phyloP scores from a whole-genome alignment of 169 alveolate species.

The Cryptosporidium andersoni region DNA sequence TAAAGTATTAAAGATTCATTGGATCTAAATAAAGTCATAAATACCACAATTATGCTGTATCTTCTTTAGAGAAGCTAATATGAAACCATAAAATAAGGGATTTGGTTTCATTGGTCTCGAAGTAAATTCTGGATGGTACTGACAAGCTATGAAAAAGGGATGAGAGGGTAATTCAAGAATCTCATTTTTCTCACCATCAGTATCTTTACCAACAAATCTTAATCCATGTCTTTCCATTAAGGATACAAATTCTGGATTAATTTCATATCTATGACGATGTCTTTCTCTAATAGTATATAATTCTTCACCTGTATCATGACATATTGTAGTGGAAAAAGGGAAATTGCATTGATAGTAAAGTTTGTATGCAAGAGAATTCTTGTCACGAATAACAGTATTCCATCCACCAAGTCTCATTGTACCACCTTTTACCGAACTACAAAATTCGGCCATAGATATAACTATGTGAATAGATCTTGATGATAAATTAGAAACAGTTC shows the following conservation, averaged over 20 bases:
- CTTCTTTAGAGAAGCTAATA: constrained; percentile 83
- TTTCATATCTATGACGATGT: constrained; percentile 94
- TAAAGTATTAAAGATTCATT: too few species aligned
- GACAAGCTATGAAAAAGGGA: constrained; percentile 92
- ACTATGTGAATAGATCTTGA: constrained; percentile 65
- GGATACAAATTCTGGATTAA: constrained; percentile 86
- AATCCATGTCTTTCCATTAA: constrained; percentile 87
- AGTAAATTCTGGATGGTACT: constrained; percentile 95
- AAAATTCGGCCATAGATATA: constrained; percentile 76
- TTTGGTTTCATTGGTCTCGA: constrained; percentile 88
- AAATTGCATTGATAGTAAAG: constrained; percentile 76
- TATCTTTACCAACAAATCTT: constrained; percentile 90
- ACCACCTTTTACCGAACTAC: constrained; percentile 83
- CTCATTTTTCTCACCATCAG: constrained; percentile 88
- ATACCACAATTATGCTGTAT: constrained; percentile 28
- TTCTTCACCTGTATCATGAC: constrained; percentile 75
- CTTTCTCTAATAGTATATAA: constrained; percentile 87
- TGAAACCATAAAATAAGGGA: constrained; percentile 85
- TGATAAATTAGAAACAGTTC: constrained; percentile 18
- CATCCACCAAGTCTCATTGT: constrained; percentile 94
- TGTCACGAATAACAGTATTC: constrained; percentile 83
- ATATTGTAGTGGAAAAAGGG: constrained; percentile 55
- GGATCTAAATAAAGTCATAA: constrained; percentile 30
- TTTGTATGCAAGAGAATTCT: constrained; percentile 87
- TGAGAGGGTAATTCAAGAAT: constrained; percentile 85